These are phyloP conservation scores for Lachancea thermotolerans DNA, from an alignment of 805 yeast species.

Conservation along the genomic window DNA sequence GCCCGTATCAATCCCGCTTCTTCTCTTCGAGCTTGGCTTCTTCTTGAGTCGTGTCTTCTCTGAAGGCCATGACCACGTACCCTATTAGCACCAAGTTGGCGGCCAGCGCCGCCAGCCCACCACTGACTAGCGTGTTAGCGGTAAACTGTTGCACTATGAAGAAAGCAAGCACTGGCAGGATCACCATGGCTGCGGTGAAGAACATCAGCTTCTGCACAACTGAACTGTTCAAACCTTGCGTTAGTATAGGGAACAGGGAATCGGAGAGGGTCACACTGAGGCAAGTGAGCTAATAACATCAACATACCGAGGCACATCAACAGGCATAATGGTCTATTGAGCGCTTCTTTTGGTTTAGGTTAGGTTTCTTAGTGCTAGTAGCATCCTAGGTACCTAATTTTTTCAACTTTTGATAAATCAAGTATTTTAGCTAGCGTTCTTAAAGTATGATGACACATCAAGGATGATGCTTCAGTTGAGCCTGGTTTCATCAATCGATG, in stretches of 20 bases:
- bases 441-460: neutral
- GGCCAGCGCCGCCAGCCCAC: constrained; percentile 71
- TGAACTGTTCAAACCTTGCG: constrained; percentile 8
- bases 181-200: constrained; percentile 72
- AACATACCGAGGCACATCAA: constrained; percentile 39
- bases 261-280: too few species aligned
- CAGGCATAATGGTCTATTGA: constrained; percentile 23
- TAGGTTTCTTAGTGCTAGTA: neutral
- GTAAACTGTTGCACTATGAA: constrained; percentile 43
- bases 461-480: constrained; percentile 31
- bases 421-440: neutral
- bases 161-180: constrained; percentile 58
- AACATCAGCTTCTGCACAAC: constrained; percentile 64
- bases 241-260: neutral
- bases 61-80: constrained; percentile 67
- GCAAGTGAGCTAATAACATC: neutral
- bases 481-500: constrained; percentile 24
- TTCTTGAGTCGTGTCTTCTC: constrained; percentile 45
- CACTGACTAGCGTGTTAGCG: constrained; percentile 55
- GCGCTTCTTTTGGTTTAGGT: neutral
- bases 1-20: neutral
- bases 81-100: constrained; percentile 72
- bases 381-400: too few species aligned
- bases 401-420: too few species aligned
- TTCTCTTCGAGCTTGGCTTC: constrained; percentile 30